Evolutionary conservation across 2,329 filamentous ascomycete genomes (phyloP), one percentile per base, ranked within the genome.

Genomic region (Neofusicoccum umdonicola): DNA sequence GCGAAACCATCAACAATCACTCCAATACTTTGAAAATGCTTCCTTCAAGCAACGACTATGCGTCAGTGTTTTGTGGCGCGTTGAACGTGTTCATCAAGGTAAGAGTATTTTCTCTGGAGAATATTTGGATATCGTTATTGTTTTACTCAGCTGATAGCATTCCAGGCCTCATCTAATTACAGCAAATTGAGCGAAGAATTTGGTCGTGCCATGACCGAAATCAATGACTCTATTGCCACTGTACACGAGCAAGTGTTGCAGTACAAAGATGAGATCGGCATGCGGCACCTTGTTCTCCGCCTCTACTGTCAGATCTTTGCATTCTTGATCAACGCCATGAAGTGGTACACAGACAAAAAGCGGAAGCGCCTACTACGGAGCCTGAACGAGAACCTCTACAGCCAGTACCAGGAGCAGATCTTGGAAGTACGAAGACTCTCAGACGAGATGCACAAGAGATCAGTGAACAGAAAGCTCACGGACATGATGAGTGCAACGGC

Each of bases 261-360:
- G 3, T 69, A 69, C 62, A 62, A 66, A 37, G 63, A 62, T 12
- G 69, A 71, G 50, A 31, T 66, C 27, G 13, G 42, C n/a, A 69
- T 71, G 47, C 66, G 65, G 42, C 47, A 63, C 8, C 47, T 61
- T 6, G 67, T 71, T 9, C 65, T 66, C 12, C 66, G 68, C 3
- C 60, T 72, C 6, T 72, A 72, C 61, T 68, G 67, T 1, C 68
- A 71, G 44, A 66, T 72, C 27, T 71, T 72, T 56, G 62, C 70
- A 11, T 72, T 71, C 44, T 60, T 71, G 7, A 57, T 65, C 27
- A 67, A 69, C 50, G 67, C 68, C 41, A 66, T 72, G 63, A 62
- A 66, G 8, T 72, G 69, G 70, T 70, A 70, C 57, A 62, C 62
- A 9, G 67, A 69, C 31, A 70, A 67, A 62, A 52, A 61, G 5